A percentile compares a stretch with the other conserved stretches of the same genome.
Conservation (phyloP, 495 filamentous ascomycete genomes). For the Aspergillus hancockii region DNA sequence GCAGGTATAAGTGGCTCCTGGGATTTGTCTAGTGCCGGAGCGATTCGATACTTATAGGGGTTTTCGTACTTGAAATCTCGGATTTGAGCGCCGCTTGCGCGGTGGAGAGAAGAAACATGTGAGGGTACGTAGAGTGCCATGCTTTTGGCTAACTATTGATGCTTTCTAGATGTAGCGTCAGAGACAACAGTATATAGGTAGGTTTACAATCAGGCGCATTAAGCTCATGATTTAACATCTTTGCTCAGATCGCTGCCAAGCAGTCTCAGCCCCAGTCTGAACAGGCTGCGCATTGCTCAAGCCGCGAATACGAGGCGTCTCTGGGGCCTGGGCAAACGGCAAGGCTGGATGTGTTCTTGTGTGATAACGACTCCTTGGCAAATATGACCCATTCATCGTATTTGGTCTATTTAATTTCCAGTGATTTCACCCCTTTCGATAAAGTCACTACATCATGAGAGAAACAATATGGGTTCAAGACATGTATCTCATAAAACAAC, state of each 20-base stretch:
- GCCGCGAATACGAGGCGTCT: not conserved
- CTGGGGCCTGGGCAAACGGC: not conserved
- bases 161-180: too few species aligned
- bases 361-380: not conserved
- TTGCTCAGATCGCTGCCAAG: not conserved
- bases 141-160: too few species aligned
- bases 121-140: not conserved
- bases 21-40: not conserved
- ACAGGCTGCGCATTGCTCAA: not conserved
- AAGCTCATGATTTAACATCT: not conserved
- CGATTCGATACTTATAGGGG: not conserved
- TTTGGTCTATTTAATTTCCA: not conserved
- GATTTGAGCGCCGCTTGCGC: not conserved
- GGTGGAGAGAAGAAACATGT: not conserved
- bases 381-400: not conserved
- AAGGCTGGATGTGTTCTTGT: not conserved
- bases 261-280: not conserved
- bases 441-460: not conserved
- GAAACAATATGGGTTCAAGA: not conserved
- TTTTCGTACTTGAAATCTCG: not conserved
- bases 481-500: not conserved
- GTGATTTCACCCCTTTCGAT: not conserved
- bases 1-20: conserved; percentile 2
- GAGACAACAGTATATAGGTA: not conserved
- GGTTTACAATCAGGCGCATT: not conserved